Conservation (phyloP, 2,329 filamentous ascomycete genomes). For the Pseudogymnoascus sp. region DNA sequence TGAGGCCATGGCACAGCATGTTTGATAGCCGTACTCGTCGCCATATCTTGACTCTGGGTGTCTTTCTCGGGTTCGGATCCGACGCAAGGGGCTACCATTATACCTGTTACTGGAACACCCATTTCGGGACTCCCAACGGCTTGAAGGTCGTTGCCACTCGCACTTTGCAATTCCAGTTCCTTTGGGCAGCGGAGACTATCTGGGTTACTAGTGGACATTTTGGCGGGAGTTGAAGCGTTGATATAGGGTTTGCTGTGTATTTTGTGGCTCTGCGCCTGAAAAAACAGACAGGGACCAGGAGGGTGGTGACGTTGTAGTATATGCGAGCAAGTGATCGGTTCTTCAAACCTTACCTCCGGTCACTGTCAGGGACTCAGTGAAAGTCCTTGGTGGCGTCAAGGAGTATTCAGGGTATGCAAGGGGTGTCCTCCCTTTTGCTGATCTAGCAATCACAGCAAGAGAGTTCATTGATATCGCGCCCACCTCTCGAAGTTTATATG, state of each 20-base stretch:
- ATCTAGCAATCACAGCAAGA: neutral
- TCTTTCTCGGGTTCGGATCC: neutral
- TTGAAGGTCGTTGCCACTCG: neutral
- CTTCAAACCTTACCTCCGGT: neutral
- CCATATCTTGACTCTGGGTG: neutral
- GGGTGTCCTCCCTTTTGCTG: neutral
- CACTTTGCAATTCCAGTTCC: neutral
- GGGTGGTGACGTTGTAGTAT: neutral
- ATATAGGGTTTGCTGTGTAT: neutral
- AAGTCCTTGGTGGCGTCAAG: neutral
- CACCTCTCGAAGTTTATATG: neutral
- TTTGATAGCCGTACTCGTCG: neutral
- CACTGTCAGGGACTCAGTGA: neutral
- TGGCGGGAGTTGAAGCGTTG: neutral
- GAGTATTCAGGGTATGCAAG: neutral
- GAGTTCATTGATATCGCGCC: neutral
- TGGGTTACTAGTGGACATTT: neutral
- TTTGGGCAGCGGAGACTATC: neutral
- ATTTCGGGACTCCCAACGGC: neutral
- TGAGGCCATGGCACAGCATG: constrained; percentile 1
- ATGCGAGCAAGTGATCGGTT: neutral
- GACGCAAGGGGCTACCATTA: neutral
- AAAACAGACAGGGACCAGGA: neutral
- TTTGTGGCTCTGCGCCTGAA: neutral
- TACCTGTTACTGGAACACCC: neutral